phyloP scores from a whole-genome alignment of 176 grass and related monocot genomes.

The Zizania latifolia region DNA sequence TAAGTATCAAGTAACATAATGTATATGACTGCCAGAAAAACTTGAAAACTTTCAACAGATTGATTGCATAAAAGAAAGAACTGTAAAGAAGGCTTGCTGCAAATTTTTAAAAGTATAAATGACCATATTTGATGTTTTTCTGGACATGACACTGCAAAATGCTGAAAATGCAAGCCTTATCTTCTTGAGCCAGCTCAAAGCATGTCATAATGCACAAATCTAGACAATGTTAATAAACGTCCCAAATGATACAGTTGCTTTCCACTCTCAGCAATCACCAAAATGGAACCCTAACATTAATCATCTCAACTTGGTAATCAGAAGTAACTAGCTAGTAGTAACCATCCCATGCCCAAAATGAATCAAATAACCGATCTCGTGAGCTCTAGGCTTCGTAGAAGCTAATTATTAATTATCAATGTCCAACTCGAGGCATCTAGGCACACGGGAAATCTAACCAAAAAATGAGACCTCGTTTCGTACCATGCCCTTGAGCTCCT shows the following conservation, averaged over 20 bases:
- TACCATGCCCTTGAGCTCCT: slow-evolving; percentile 99
- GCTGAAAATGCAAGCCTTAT: not conserved
- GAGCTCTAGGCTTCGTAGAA: not conserved
- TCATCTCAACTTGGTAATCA: not conserved
- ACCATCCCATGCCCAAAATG: not conserved
- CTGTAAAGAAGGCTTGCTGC: not conserved
- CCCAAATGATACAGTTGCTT: not conserved
- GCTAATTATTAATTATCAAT: not conserved
- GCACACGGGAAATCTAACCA: not conserved
- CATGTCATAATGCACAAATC: not conserved
- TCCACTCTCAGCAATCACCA: not conserved
- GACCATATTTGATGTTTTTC: not conserved
- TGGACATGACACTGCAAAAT: not conserved
- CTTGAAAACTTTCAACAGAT: not conserved
- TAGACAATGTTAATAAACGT: not conserved
- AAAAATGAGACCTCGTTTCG: not conserved
- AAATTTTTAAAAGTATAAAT: not conserved
- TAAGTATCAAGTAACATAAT: not conserved
- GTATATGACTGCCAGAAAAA: not conserved
- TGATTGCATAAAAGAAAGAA: not conserved
- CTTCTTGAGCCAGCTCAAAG: not conserved
- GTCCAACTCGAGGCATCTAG: not conserved
- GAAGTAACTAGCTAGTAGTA: not conserved
- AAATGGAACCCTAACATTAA: not conserved
- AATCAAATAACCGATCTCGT: slow-evolving; percentile 4